Percentiles rank a stretch among this genome's conserved stretches.
phyloP scores from a whole-genome alignment of 1,284 basidiomycete species.

The Tilletia indica region DNA sequence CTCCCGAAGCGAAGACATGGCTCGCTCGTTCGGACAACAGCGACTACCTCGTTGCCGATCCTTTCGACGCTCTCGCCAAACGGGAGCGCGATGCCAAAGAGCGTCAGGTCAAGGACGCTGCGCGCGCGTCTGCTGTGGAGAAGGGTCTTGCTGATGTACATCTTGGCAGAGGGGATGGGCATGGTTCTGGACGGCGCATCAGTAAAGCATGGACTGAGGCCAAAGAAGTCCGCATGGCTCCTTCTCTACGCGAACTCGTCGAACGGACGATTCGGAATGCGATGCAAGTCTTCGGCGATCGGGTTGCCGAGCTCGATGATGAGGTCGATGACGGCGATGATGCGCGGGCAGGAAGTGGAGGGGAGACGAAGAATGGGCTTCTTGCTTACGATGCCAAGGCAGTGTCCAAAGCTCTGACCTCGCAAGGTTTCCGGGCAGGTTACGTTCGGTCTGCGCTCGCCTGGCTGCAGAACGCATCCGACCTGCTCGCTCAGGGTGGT shows the following conservation, averaged over 20 bases:
- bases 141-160: slow-evolving; percentile 27
- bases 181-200: slow-evolving; percentile 28
- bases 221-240: slow-evolving; percentile 83
- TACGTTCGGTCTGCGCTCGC: slow-evolving; percentile 41
- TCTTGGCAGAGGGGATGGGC: slow-evolving; percentile 10
- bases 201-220: slow-evolving; percentile 66
- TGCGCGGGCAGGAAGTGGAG: not conserved
- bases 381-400: not conserved
- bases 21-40: not conserved
- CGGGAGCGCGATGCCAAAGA: slow-evolving; percentile 35
- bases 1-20: slow-evolving; percentile 28
- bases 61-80: slow-evolving; percentile 50
- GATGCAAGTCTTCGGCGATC: slow-evolving; percentile 42
- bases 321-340: slow-evolving; percentile 21
- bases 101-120: slow-evolving; percentile 33
- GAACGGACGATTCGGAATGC: slow-evolving; percentile 80
- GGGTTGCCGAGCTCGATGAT: slow-evolving; percentile 31
- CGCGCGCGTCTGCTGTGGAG: slow-evolving; percentile 27
- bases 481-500: slow-evolving; percentile 51
- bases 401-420: slow-evolving; percentile 41
- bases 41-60: slow-evolving; percentile 40
- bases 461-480: slow-evolving; percentile 43
- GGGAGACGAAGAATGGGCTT: not conserved
- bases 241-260: slow-evolving; percentile 71
- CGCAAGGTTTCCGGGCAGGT: slow-evolving; percentile 50